These are phyloP conservation scores for Aspergillus aculeatus DNA, from an alignment of 2,329 filamentous ascomycete genomes.

Conservation along the genomic window DNA sequence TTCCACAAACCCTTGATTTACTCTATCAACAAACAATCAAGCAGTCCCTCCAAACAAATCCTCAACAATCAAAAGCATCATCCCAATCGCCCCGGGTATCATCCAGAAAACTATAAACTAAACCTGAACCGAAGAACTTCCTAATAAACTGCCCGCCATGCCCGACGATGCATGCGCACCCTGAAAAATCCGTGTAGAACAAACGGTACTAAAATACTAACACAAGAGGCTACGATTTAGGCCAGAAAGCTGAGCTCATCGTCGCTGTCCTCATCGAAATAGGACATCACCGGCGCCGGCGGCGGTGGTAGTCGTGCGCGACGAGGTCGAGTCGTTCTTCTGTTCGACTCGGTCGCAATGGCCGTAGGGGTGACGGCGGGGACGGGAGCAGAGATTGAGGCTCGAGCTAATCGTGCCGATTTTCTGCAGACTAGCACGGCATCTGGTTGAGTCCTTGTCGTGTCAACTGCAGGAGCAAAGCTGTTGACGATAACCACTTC, in stretches of 20 bases:
- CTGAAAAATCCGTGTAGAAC: not conserved
- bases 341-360: not conserved
- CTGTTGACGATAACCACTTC: conserved; percentile 37
- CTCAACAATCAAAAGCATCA: not conserved
- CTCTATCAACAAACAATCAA: not conserved
- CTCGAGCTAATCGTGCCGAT: not conserved
- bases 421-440: not conserved
- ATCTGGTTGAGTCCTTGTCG: not conserved
- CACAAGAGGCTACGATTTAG: conserved; percentile 9
- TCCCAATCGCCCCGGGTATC: conserved; percentile 11
- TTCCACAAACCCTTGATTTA: not conserved
- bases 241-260: conserved; percentile 39
- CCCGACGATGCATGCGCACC: not conserved
- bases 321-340: not conserved
- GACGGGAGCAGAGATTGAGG: not conserved
- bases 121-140: too few relatives aligned
- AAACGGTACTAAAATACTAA: not conserved
- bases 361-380: not conserved
- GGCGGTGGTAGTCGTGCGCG: conserved; percentile 3
- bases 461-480: not conserved
- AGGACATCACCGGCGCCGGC: conserved; percentile 24
- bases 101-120: not conserved
- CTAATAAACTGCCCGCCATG: not conserved
- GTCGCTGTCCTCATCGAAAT: conserved; percentile 35
- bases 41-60: not conserved